phyloP scores from a whole-genome alignment of 495 filamentous ascomycete genomes.

The Neurospora sp. region DNA sequence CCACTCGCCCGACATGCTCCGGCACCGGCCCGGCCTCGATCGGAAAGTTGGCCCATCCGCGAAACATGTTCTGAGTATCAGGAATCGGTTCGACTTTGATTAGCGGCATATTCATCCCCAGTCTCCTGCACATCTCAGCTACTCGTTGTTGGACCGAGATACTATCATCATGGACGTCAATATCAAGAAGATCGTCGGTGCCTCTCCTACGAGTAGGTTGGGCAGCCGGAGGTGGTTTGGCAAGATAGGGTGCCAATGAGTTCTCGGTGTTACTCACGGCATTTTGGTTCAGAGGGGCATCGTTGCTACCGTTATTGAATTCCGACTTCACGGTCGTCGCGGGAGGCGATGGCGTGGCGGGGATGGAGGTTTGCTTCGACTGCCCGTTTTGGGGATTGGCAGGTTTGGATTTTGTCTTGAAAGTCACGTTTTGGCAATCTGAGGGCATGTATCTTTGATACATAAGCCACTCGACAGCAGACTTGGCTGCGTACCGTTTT shows the following conservation, averaged over 20 bases:
- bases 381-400: background rate
- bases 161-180: constrained; percentile 1
- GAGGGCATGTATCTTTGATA: constrained; percentile 13
- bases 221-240: background rate
- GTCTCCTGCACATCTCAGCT: constrained; percentile 8
- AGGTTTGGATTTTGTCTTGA: background rate
- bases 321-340: background rate
- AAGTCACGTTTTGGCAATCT: constrained; percentile 7
- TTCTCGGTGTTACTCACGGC: background rate
- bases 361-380: background rate
- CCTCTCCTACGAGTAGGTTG: background rate
- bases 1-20: constrained; percentile 11
- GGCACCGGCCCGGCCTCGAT: constrained; percentile 11
- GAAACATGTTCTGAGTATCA: constrained; percentile 5
- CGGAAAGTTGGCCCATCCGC: constrained; percentile 13
- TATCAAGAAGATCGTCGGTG: background rate
- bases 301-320: background rate
- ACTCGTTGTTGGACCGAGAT: constrained; percentile 7
- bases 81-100: background rate
- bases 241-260: background rate
- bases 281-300: background rate
- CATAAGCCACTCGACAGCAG: constrained; percentile 29
- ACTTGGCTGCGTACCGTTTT: constrained; percentile 35
- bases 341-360: background rate
- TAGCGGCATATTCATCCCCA: constrained; percentile 9